These are phyloP conservation scores for Lignosus rhinocerotis DNA, from an alignment of 1,284 basidiomycete genomes.

Conservation along the genomic window DNA sequence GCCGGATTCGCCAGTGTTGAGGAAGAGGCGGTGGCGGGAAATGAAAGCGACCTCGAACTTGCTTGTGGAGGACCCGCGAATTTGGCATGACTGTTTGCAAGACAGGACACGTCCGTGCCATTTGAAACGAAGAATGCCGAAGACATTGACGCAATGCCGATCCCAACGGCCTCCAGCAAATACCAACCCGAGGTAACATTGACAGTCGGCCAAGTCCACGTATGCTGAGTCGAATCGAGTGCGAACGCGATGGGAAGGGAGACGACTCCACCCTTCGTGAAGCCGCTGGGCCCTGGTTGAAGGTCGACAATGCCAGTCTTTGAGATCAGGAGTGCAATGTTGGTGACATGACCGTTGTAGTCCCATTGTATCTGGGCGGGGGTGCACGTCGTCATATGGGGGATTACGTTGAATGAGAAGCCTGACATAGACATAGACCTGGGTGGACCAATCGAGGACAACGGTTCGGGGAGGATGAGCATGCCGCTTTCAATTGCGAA, in stretches of 20 bases:
- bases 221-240: conserved; percentile 9
- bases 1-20: background rate
- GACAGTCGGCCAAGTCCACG: conserved; percentile 26
- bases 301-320: background rate
- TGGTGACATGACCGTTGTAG: conserved; percentile 16
- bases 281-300: background rate
- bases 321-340: conserved; percentile 2
- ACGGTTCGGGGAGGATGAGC: too few relatives aligned
- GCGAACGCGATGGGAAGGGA: conserved; percentile 8
- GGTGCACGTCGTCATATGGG: conserved; percentile 24
- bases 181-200: conserved; percentile 31
- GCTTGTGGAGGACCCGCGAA: conserved; percentile 5
- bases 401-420: conserved; percentile 14
- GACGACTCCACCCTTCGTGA: background rate
- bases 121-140: conserved; percentile 23
- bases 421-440: background rate
- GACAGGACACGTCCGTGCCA: conserved; percentile 22
- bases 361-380: conserved; percentile 20
- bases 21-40: background rate
- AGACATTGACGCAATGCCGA: conserved; percentile 11
- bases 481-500: too few relatives aligned
- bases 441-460: too few relatives aligned
- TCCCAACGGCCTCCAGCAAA: conserved; percentile 17
- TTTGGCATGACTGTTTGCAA: conserved; percentile 5
- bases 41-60: background rate